Evolutionary conservation across 306 rosid species (phyloP).

Genomic region (Purshia tridentata): DNA sequence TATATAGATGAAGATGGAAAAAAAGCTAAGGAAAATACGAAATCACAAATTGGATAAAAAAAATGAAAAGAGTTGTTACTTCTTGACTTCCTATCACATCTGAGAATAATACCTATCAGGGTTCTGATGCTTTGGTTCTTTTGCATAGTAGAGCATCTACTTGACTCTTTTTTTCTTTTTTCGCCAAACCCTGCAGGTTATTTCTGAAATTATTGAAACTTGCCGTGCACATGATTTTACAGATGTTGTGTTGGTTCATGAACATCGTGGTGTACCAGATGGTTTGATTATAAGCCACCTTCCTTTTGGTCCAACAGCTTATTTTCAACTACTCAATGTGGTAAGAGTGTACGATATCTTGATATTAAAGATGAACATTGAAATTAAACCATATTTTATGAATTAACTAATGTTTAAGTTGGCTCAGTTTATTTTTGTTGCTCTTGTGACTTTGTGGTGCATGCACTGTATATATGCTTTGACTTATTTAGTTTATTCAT

Average conservation of each 20-base stretch:
- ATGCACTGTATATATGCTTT: slow-evolving; percentile 15
- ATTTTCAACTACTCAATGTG: slow-evolving; percentile 82
- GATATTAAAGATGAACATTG: not conserved
- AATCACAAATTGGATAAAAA: not conserved
- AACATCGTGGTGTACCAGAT: slow-evolving; percentile 95
- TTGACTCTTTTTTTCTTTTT: not conserved
- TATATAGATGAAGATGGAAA: not conserved
- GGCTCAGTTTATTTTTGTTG: not conserved
- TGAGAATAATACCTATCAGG: not conserved
- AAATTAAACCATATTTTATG: not conserved
- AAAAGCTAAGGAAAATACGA: not conserved
- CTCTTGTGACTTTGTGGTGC: not conserved
- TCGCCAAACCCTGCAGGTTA: slow-evolving; percentile 51
- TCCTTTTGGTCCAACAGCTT: slow-evolving; percentile 95
- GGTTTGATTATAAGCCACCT: slow-evolving; percentile 81
- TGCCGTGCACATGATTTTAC: slow-evolving; percentile 86
- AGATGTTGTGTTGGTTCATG: slow-evolving; percentile 86
- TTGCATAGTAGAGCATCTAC: not conserved
- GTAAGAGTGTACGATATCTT: slow-evolving; percentile 39
- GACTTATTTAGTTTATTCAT: slow-evolving; percentile 1
- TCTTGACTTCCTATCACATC: not conserved
- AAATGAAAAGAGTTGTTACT: not conserved
- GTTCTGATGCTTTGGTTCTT: not conserved
- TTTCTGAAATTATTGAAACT: slow-evolving; percentile 82
- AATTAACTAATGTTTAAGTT: not conserved